These are phyloP conservation scores for Zygoascus ofunaensis DNA, from an alignment of 805 yeast species.

Conservation along the genomic window DNA sequence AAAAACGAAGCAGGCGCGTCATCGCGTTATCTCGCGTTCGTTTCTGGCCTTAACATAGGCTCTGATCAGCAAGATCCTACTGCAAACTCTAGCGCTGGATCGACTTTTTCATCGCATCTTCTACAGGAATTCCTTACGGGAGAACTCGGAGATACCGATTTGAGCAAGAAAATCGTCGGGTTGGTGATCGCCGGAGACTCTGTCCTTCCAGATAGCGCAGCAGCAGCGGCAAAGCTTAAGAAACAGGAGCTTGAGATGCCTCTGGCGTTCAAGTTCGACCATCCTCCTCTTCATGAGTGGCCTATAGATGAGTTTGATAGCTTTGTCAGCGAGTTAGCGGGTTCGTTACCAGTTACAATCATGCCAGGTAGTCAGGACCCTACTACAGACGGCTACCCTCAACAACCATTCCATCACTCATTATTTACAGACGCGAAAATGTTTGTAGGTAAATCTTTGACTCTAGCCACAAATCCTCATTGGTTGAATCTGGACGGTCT, in stretches of 20 bases:
- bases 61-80: conserved; percentile 32
- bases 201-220: conserved; percentile 25
- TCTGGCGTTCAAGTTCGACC: conserved; percentile 6
- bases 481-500: conserved; percentile 54
- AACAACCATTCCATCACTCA: conserved; percentile 78
- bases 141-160: conserved; percentile 38
- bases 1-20: conserved; percentile 2
- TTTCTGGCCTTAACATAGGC: conserved; percentile 67
- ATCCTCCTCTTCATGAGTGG: conserved; percentile 20
- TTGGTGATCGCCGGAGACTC: conserved; percentile 71
- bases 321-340: conserved; percentile 47
- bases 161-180: conserved; percentile 31
- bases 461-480: conserved; percentile 60
- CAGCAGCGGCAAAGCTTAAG: neutral
- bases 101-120: conserved; percentile 35
- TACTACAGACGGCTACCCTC: conserved; percentile 76
- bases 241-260: conserved; percentile 1
- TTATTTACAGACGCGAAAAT: conserved; percentile 44
- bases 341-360: conserved; percentile 57
- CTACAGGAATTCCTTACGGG: conserved; percentile 67
- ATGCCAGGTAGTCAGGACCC: conserved; percentile 88
- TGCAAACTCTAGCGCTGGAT: conserved; percentile 14
- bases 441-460: conserved; percentile 33
- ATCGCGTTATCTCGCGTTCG: conserved; percentile 45
- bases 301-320: conserved; percentile 37